A percentile compares a stretch with the other conserved stretches of the same genome.
Evolutionary conservation across 164 flowering plant genomes (phyloP).

Genomic region (Berberis thunbergii): DNA sequence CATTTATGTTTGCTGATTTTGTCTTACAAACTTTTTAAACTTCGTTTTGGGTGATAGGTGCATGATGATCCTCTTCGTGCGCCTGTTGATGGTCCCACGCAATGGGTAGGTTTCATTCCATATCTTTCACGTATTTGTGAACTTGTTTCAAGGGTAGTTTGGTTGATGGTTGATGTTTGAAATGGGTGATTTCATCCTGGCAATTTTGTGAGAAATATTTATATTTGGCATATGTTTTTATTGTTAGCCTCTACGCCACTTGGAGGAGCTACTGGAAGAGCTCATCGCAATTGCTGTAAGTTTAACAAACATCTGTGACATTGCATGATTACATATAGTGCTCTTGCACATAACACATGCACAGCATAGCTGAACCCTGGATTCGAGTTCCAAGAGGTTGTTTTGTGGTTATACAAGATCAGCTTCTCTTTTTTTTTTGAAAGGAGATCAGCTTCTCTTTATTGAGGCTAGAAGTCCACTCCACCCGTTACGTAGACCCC

Average conservation of each 20-base stretch:
- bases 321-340: not conserved
- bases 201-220: not conserved
- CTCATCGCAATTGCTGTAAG: slow-evolving; percentile 73
- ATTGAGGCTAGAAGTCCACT: not conserved
- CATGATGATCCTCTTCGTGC: slow-evolving; percentile 91
- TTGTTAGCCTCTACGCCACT: slow-evolving; percentile 57
- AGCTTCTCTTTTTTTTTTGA: too few relatives aligned
- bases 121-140: not conserved
- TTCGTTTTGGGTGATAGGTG: slow-evolving; percentile 39
- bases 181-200: not conserved
- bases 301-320: not conserved
- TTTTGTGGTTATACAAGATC: not conserved
- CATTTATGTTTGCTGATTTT: not conserved
- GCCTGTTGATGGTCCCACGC: slow-evolving; percentile 99
- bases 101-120: slow-evolving; percentile 62
- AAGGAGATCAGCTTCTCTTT: too few relatives aligned
- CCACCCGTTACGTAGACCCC: not conserved
- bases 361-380: not conserved
- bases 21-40: slow-evolving; percentile 11
- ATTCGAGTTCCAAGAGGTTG: not conserved
- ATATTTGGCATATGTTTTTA: slow-evolving; percentile 2
- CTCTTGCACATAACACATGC: not conserved
- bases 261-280: slow-evolving; percentile 76
- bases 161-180: not conserved
- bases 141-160: not conserved